Base-by-base conservation (phyloP, 208 protist species). In the Leishmania tropica region DNA sequence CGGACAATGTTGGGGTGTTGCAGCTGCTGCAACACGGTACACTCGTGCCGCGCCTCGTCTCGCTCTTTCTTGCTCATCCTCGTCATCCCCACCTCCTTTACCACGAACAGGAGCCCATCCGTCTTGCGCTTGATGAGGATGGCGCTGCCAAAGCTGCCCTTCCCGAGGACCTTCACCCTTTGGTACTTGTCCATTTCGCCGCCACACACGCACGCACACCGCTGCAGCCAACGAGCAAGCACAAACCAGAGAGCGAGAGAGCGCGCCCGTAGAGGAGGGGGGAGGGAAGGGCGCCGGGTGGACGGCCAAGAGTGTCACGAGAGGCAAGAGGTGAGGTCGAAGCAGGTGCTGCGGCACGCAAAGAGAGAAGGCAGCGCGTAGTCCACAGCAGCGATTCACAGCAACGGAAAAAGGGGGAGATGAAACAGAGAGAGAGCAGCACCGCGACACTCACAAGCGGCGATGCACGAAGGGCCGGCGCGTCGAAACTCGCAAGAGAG, bases 1-100 rank as follows among this genome's bases (percentile, higher is more conserved):
- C 91, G 93, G 17, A 98, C 94, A 85, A 98, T 97, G 85, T 98
- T 98, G 28, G 96, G 96, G 77, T 98, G 96, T 28, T 95, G 87
- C 2, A 98, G 80, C 78, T 95, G 84, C 81, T 97, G 94, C 28
- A 98, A 86, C 37, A 98, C 85, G 8, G 86, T 82, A 75, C 93
- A 97, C 86, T 98, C 94, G 60, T 96, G 87, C 11, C 94, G 90
- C n/a, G 96, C 96, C 84, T 97, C 93, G 65, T 96, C 90, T 11
- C 95, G 94, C 79, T 98, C 94, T 73, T 97, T 96, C 75, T 88
- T 87, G 68, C 85, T 93, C 94, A 98, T 96, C 78, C 92, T 93
- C 37, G 83, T 76, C 31, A 98, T 85, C 15, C 90, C 92, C 11
- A 99, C 94, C 81, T 99, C 94, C 81, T 99, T 99, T 40, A 98